Evolutionary conservation across 1,284 basidiomycete genomes (phyloP), one percentile per base, ranked within the genome.

Genomic region (Sparassis latifolia): DNA sequence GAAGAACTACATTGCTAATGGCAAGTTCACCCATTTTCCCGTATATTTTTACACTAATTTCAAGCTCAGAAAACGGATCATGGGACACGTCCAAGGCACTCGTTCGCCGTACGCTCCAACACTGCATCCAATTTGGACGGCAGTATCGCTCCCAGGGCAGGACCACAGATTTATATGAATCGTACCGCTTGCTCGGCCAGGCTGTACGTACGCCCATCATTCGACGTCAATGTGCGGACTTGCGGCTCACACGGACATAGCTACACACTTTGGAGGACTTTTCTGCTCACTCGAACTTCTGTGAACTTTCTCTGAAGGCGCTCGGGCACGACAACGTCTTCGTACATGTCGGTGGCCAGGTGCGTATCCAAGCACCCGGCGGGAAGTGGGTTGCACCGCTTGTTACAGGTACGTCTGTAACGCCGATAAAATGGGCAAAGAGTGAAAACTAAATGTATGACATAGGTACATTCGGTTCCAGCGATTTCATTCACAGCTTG

Each of bases 1-100:
- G 92, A 97, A 97, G 74, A 94, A 94, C 63, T 97, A 96, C 66
- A 94, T 97, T 52, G 90, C 91, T 2, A 95, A 94, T 61, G 84
- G 84, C 80, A 45, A 2, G 47, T 37, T 10, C 20, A 28, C 38
- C n/a, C 44, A 12, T 37, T 37, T 37, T 37, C 12, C 35, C 35
- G 40, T 47, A 6, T 37, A 28, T 40, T n/a, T 49, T 47, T 27
- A 27, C 37, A 39, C 27, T 38, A 4, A 31, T 12, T 42, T 40
- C 29, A 27, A 12, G 33, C 54, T 10, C 54, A 84, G 89, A 92
- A 62, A 67, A 76, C 35, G 86, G 88, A 4, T 56, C 64, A 29
- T 97, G 93, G 92, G 91, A 93, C 57, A 97, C 94, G 0, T 93
- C 91, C 2, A 89, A 87, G 57, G 86, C 82, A 0, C 81, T 92